These are phyloP conservation scores for Mortierella sp. DNA, from an alignment of 371 early-diverging fungal species.

Conservation along the genomic window DNA sequence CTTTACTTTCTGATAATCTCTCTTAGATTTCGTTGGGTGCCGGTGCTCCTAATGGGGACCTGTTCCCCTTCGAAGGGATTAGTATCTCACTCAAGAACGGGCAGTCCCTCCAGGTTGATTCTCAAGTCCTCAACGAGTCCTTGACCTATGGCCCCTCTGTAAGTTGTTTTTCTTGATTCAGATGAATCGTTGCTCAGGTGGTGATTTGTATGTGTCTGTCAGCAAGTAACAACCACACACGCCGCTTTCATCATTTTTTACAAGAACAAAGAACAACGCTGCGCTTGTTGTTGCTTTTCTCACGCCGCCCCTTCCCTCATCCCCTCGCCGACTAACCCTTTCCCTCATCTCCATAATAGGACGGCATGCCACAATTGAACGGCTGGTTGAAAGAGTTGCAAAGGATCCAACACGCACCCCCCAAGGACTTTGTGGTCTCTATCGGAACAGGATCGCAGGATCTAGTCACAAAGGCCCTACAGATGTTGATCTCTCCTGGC, in stretches of 20 bases:
- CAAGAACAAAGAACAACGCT: not conserved
- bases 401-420: slow-evolving; percentile 70
- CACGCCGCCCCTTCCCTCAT: not conserved
- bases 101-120: slow-evolving; percentile 64
- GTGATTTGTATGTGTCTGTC: not conserved
- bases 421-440: slow-evolving; percentile 70
- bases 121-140: slow-evolving; percentile 59
- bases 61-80: slow-evolving; percentile 82
- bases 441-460: slow-evolving; percentile 86
- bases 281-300: not conserved
- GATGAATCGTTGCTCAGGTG: not conserved
- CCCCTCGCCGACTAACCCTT: not conserved
- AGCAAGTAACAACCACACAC: not conserved
- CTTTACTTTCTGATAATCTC: not conserved
- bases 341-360: slow-evolving; percentile 45
- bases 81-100: slow-evolving; percentile 73
- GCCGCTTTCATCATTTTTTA: not conserved
- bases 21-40: slow-evolving; percentile 74
- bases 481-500: slow-evolving; percentile 77
- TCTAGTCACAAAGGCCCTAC: slow-evolving; percentile 82
- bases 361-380: slow-evolving; percentile 75
- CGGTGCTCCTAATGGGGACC: slow-evolving; percentile 80
- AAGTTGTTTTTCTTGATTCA: slow-evolving; percentile 8
- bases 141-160: slow-evolving; percentile 74
- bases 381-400: slow-evolving; percentile 77